Base-by-base conservation (phyloP, 2,329 filamentous ascomycete genomes). In the Penicillium sp. region DNA sequence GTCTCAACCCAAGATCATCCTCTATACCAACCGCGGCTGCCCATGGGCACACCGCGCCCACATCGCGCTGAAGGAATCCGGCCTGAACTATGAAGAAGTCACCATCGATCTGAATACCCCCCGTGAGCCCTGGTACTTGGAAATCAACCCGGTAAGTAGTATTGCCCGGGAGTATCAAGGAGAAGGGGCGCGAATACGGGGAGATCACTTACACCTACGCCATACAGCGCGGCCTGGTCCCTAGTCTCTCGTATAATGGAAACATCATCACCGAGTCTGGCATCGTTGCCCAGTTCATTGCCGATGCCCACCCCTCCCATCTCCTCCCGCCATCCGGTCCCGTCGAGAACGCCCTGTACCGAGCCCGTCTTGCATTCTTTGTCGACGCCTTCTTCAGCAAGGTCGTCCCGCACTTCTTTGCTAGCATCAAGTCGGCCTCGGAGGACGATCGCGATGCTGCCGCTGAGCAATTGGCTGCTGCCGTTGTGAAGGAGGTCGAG, bases 21-120 rank as follows among this genome's bases (percentile, higher is more conserved):
- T 88, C 37, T 89, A 89, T 72, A 89, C 86, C 42, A 86, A 83
- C 73, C 83, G 82, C 58, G 44, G 58, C 43, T 90, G 86, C 66
- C 86, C 86, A 20, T 89, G 80, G 68, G 87, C 87, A 13, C 88
- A 92, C 64, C 84, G 89, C 31, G 86, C 82, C 1, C 84, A 90
- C 60, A 88, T 89, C 51, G 79, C 79, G 5, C 77, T 90, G 24
- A 76, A 79, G 27, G 87, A 89, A 63, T 78, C 87, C 10, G 76
- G 77, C 9, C 64, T 90, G 27, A 75, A 80, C 0, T 88, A 81
- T 60, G 82, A 88, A 49, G 83, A 89, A 57, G 82, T 87, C 52
- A 81, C 82, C 49, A 87, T 95, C 59, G 86, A 92, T 66, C 77
- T 93, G 41, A 69, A 72, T 58, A 78, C 70, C 8, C 88, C 88